Base-by-base conservation (phyloP, 371 early-diverging fungal species). In the Rhizopus microsporus region DNA sequence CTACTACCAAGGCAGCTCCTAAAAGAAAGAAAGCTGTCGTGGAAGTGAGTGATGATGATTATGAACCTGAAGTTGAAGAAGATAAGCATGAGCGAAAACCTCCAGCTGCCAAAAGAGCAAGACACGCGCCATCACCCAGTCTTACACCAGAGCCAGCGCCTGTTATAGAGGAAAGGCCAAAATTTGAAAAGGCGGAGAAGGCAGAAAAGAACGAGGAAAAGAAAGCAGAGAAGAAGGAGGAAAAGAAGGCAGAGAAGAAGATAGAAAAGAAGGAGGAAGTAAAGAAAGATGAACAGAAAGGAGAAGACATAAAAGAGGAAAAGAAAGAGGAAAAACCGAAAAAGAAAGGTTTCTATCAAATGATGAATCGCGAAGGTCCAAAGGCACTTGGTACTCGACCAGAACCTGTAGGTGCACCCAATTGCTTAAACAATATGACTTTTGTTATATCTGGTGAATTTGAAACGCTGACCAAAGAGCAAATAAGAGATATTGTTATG, bases 401-500 rank as follows among this genome's bases (percentile, higher is more conserved):
- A 45, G 71, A 90, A 7, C 95, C 96, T 5, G 81, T 79, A 13
- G 96, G 96, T 7, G 83, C 77, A 15, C 80, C 78, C 5, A 88
- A 89, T 60, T 96, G 97, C 46, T 76, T 97, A 6, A 69, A 65
- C 16, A 92, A 90, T 6, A 60, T 84, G 52, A 88, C 95, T 0
- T 98, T 99, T 85, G 99, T 99, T 0, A 83, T 96, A 34, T 93
- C 95, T 3, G 99, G 99, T 35, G 92, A 96, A 53, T 77, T 94
- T 17, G 77, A 81, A 6, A 86, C 89, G 1, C 67, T 96, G 16
- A 80, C 88, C 1, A 85, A 95, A 17, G 92, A 93, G 4, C 86
- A 89, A 35, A 86, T 88, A 2, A 64, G 77, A 13, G 93, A 94
- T 69, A 73, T 98, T 7, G 85, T 96, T 15, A 96, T 93, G 78